Base-by-base conservation (phyloP, 140 eudicot species). In the Stevia rebaudiana region DNA sequence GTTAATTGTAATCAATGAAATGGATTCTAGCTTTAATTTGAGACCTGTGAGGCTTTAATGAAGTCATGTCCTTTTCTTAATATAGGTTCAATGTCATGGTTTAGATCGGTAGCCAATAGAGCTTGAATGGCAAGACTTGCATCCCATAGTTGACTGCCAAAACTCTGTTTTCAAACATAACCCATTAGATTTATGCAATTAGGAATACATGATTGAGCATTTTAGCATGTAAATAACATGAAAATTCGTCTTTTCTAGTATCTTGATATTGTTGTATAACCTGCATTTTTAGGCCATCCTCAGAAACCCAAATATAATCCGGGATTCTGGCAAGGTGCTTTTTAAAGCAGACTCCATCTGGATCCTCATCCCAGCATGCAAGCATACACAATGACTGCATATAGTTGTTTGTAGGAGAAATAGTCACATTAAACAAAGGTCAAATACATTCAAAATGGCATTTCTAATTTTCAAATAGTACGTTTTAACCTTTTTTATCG, bases 221-320 rank as follows among this genome's bases (percentile, higher is more conserved):
- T 13, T 43, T 25, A 48, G 33, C 33, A 28, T 28, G 33, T 28
- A 28, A 2, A 28, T 28, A 28, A 28, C 4, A 28, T 28, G 33
- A 28, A 28, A 28, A 28, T 28, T 2, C 4, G 2, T 28, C 33
- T 28, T 28, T 28, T 28, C 4, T 28, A 28, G 33, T 28, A 28
- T 28, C 2, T 28, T 28, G 49, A 46, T 51, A 22, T 22, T 22
- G 2, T 21, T 51, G 33, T 51, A 22, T 61, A 15, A 87, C 95
- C 95, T 87, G 95, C 95, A 87, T 87, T 70, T 88, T 88, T 86
- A 88, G 78, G 53, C 96, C 96, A 63, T 88, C 96, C 76, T 88
- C 96, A 44, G 88, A 90, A 30, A 88, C 79, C 96, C 96, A 88
- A 0, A 88, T 22, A 43, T 80, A 85, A 66, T 85, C 94, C 1